Percentiles rank a stretch among this genome's conserved stretches.
Conservation (phyloP, 2,329 filamentous ascomycete species). For the Monosporascus ibericus region DNA sequence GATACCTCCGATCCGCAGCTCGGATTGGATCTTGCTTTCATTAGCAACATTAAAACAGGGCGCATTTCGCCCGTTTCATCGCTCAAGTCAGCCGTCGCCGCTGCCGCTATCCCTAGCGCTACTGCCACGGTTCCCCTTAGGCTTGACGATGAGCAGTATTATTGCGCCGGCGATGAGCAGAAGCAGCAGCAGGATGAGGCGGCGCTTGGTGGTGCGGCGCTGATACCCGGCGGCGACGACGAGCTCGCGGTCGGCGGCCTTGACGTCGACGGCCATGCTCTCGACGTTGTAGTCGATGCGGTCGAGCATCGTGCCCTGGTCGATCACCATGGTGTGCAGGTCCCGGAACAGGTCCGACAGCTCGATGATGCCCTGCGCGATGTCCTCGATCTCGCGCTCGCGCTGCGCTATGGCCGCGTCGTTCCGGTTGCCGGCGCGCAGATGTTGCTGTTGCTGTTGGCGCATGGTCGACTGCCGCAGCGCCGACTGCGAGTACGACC, state of each 20-base stretch:
- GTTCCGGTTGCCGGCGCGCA: conserved; percentile 51
- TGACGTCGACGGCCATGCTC: conserved; percentile 87
- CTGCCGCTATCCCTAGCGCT: conserved; percentile 3
- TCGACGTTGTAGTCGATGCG: conserved; percentile 98
- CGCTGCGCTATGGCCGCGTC: conserved; percentile 84
- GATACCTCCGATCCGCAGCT: not conserved
- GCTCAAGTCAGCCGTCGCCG: not conserved
- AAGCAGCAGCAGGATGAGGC: conserved; percentile 83
- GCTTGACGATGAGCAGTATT: conserved; percentile 76
- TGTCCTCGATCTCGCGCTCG: conserved; percentile 95
- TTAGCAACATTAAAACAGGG: not conserved
- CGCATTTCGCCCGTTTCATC: not conserved
- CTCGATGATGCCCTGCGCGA: conserved; percentile 96
- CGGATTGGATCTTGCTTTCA: not conserved
- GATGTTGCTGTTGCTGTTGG: conserved; percentile 38
- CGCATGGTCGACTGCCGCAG: conserved; percentile 68
- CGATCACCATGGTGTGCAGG: conserved; percentile 90
- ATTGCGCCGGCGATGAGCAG: conserved; percentile 81
- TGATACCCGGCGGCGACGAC: conserved; percentile 86
- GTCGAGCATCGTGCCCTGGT: conserved; percentile 85
- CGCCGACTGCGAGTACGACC: conserved; percentile 83
- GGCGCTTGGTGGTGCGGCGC: conserved; percentile 79
- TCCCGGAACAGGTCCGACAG: conserved; percentile 95
- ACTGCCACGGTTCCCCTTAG: conserved; percentile 42
- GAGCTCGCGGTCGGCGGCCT: conserved; percentile 87